Conservation (phyloP, 495 filamentous ascomycete genomes). For the Physcia stellaris region DNA sequence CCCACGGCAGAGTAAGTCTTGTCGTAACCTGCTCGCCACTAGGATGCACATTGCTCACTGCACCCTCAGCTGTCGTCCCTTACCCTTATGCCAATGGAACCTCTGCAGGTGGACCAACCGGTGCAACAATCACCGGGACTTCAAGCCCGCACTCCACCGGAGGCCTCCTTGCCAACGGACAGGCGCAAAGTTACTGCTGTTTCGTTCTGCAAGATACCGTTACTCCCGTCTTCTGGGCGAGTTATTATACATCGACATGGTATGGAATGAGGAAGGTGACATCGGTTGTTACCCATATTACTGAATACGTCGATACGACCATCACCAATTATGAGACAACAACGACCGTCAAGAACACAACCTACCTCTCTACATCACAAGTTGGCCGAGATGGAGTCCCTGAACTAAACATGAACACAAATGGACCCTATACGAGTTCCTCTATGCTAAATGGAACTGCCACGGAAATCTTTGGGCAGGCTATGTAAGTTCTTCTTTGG, state of each 20-base stretch:
- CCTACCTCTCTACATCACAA: background rate
- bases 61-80: no score
- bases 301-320: conserved; percentile 1
- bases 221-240: background rate
- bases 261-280: background rate
- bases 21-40: no score
- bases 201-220: background rate
- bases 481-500: background rate
- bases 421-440: background rate
- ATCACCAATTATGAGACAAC: background rate
- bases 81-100: no score
- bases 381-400: background rate
- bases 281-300: background rate
- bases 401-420: no score
- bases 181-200: no score
- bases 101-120: no score
- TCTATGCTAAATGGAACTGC: background rate
- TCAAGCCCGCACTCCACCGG: no score
- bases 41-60: no score
- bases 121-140: no score
- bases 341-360: background rate
- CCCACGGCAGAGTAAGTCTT: no score
- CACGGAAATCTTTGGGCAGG: background rate
- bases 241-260: background rate
- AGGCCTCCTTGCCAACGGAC: no score